Evolutionary conservation across 1,284 basidiomycete genomes (phyloP), one percentile per base, ranked within the genome.

Genomic region (Irpex lacteus): DNA sequence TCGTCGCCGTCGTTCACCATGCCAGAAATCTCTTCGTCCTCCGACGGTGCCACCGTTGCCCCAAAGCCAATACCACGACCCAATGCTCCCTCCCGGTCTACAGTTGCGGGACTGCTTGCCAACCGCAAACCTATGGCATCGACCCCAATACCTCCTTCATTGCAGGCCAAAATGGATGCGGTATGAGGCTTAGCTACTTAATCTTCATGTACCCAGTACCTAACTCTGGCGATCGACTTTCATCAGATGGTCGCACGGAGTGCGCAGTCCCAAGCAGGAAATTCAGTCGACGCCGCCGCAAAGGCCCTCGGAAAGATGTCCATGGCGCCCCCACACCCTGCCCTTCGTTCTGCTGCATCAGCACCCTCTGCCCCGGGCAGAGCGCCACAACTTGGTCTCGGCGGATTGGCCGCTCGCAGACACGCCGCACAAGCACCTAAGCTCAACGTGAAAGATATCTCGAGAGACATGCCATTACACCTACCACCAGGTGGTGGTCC

Each of bases 91-190:
- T 36, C 65, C 18, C 50, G 63, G 11, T 66, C 68, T 61, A 60
- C 77, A 60, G 80, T 84, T 67, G 77, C 80, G 54, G 77, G 78
- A 40, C 71, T 80, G 58, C 77, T 78, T 72, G 74, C 74, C 68
- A 78, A 72, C 75, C 75, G 71, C 75, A 78, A 71, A 54, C 67
- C 65, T 60, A 69, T 55, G 13, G 79, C 78, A 56, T 76, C 85
- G 18, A 88, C 89, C 0, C 88, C 90, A 59, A 91, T 97, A 67
- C 96, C 96, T 0, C 94, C 96, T 0, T 87, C 89, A 60, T 83
- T 98, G 61, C 95, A 96, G 74, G 94, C 94, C 65, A 98, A 96
- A 81, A 92, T 98, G 87, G 92, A 92, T 61, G 93, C 90, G 19
- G 91, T 92, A 32, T 61, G 59, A 67, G 18, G 62, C 60, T 65